Evolutionary conservation across 345 rosid species (phyloP).

Genomic region (Hevea brasiliensis): DNA sequence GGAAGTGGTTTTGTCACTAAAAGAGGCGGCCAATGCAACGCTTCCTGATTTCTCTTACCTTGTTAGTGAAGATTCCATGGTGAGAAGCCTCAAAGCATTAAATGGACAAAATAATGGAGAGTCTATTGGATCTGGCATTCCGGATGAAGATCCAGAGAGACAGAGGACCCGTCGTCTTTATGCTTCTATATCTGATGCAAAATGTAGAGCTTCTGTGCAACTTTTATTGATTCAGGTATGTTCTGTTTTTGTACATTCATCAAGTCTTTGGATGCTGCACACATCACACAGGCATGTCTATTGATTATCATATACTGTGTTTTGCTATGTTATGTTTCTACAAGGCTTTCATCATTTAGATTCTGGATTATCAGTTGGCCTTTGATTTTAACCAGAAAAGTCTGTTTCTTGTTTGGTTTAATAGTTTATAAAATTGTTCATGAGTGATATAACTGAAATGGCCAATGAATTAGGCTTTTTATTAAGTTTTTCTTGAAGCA

Average conservation of each 20-base stretch:
- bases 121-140: conserved; percentile 40
- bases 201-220: conserved; percentile 97
- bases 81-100: conserved; percentile 32
- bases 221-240: conserved; percentile 90
- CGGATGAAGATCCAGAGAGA: conserved; percentile 51
- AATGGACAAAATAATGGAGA: conserved; percentile 46
- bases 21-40: conserved; percentile 84
- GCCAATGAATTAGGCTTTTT: not conserved
- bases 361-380: not conserved
- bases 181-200: conserved; percentile 73
- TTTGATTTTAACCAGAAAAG: not conserved
- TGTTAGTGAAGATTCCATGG: conserved; percentile 47
- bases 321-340: not conserved
- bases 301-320: not conserved
- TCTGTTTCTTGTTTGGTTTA: not conserved
- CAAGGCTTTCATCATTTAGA: not conserved
- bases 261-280: too few species aligned
- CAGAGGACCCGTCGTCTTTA: conserved; percentile 47
- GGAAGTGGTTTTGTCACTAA: conserved; percentile 81
- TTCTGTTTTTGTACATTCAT: not conserved
- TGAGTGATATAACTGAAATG: not conserved
- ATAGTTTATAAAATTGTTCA: not conserved
- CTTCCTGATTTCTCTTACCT: conserved; percentile 77
- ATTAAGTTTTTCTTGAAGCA: not conserved
- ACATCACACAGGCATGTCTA: not conserved